These are phyloP conservation scores for Luvunga scandens DNA, from an alignment of 345 rosid genomes.

Conservation along the genomic window DNA sequence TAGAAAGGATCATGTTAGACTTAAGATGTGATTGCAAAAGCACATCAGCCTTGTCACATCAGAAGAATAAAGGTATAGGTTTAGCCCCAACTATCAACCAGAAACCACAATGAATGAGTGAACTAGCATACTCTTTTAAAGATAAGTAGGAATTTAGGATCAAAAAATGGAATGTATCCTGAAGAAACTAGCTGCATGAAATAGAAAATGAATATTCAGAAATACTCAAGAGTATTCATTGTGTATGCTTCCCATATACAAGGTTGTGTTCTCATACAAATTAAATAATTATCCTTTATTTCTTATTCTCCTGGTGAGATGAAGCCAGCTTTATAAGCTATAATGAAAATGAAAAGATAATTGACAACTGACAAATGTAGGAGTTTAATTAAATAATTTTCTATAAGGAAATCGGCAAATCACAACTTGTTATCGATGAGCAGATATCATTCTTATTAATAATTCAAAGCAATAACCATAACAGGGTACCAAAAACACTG, in stretches of 20 bases:
- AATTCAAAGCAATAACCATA: background rate
- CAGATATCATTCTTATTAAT: background rate
- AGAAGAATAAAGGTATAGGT: background rate
- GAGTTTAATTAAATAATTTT: background rate
- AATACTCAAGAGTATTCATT: background rate
- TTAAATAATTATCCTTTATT: background rate
- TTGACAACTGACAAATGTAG: background rate
- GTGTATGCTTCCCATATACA: background rate
- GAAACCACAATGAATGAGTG: background rate
- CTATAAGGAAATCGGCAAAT: background rate
- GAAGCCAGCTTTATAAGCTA: background rate
- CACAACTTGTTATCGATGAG: background rate
- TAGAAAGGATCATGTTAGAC: background rate
- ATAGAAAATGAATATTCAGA: background rate
- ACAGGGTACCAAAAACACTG: background rate
- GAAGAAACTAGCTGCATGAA: background rate
- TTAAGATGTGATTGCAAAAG: background rate
- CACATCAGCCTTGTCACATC: background rate
- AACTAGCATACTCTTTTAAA: background rate
- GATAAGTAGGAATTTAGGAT: background rate
- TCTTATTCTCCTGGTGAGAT: background rate
- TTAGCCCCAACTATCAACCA: background rate
- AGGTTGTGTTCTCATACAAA: background rate
- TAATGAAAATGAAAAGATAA: background rate
- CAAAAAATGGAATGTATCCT: background rate